phyloP scores from a whole-genome alignment of 768 basidiomycete genomes.

The Psilocybe subaeruginosa region DNA sequence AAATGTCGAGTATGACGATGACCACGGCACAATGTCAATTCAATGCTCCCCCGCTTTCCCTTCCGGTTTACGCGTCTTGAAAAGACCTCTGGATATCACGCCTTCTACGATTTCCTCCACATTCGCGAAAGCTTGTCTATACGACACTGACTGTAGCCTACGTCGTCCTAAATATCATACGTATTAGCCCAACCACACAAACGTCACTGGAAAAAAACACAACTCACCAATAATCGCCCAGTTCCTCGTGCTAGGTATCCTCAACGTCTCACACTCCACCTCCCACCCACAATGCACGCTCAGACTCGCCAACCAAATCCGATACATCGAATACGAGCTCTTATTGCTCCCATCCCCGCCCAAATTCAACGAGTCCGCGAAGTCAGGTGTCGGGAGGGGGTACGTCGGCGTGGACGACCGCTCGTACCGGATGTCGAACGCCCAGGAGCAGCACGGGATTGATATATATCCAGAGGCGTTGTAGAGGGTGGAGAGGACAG shows the following conservation, averaged over 20 bases:
- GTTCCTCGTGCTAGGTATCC: conserved; percentile 93
- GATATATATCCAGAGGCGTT: conserved; percentile 70
- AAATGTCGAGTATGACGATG: too few relatives aligned
- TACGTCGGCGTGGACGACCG: conserved; percentile 43
- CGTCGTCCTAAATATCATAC: conserved; percentile 25
- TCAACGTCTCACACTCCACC: conserved; percentile 81
- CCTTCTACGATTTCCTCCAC: conserved; percentile 55
- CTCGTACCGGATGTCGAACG: conserved; percentile 69
- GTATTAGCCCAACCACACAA: too few relatives aligned
- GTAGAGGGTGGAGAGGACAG: conserved; percentile 71
- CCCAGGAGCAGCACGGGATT: conserved; percentile 93
- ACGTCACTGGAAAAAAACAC: not conserved
- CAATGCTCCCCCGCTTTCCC: conserved; percentile 55
- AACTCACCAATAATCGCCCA: conserved; percentile 84
- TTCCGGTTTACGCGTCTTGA: conserved; percentile 74
- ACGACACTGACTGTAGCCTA: not conserved
- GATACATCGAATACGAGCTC: conserved; percentile 80
- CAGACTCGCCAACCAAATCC: conserved; percentile 83
- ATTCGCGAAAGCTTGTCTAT: conserved; percentile 40
- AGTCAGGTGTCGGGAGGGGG: conserved; percentile 31
- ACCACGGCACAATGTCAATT: not conserved
- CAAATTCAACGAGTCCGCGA: conserved; percentile 45
- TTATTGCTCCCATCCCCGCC: conserved; percentile 62
- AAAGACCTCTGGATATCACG: conserved; percentile 65
- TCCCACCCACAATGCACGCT: conserved; percentile 82